Evolutionary conservation across 768 basidiomycete species (phyloP).

Genomic region (Hemileccinum rubropunctum): DNA sequence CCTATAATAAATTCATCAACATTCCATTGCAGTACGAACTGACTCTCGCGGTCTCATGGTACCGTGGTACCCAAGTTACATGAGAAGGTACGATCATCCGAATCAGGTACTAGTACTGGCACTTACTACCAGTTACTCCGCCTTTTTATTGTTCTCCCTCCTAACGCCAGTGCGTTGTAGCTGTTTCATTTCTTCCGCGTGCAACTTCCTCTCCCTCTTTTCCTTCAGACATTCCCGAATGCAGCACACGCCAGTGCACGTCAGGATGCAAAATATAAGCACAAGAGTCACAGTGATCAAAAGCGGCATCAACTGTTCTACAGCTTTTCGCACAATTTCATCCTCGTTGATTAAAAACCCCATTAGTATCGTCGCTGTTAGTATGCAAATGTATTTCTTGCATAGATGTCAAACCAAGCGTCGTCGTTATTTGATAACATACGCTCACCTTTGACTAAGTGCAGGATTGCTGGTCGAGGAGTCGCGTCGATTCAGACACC

Average conservation of each 20-base stretch:
- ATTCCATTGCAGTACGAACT: no score
- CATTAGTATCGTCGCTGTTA: conserved; percentile 8
- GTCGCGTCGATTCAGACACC: background rate
- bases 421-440: background rate
- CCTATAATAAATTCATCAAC: no score
- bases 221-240: conserved; percentile 16
- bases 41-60: no score
- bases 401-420: background rate
- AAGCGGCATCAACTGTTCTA: conserved; percentile 15
- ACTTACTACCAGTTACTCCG: no score
- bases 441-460: background rate
- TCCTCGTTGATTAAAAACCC: conserved; percentile 20
- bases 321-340: conserved; percentile 4
- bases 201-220: conserved; percentile 16
- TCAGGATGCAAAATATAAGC: conserved; percentile 8
- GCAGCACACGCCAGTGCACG: conserved; percentile 18
- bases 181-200: conserved; percentile 16
- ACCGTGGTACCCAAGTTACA: no score
- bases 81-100: no score
- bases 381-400: background rate
- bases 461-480: background rate
- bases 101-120: no score
- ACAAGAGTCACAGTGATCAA: background rate
- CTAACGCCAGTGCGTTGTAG: background rate
- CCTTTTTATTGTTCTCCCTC: background rate